phyloP scores from a whole-genome alignment of 2,329 filamentous ascomycete genomes.

The Harringtonia aguacate region DNA sequence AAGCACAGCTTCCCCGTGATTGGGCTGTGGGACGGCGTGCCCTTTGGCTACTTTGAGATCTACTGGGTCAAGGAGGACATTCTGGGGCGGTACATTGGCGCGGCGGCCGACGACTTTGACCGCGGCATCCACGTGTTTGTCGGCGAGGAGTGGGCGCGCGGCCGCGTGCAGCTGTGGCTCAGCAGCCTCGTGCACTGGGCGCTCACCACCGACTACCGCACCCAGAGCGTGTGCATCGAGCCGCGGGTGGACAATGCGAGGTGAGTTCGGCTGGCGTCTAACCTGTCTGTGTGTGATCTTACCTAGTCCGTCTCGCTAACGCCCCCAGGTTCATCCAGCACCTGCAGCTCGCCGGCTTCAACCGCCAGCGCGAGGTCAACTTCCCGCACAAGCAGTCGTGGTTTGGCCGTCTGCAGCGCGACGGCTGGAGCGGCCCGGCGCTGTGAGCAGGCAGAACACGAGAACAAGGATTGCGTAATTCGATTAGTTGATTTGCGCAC shows the following conservation, averaged over 20 bases:
- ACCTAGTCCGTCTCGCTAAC: not conserved
- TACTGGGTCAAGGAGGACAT: conserved; percentile 96
- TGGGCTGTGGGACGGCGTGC: conserved; percentile 86
- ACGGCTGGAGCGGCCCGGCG: conserved; percentile 65
- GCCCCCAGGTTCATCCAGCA: conserved; percentile 58
- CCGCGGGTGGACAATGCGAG: conserved; percentile 84
- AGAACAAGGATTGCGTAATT: not conserved
- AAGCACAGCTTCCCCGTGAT: conserved; percentile 82
- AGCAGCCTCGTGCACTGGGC: conserved; percentile 81
- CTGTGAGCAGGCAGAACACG: conserved; percentile 26
- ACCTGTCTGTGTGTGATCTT: not conserved
- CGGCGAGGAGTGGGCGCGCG: conserved; percentile 85
- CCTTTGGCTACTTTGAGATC: conserved; percentile 94
- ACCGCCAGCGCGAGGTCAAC: conserved; percentile 73
- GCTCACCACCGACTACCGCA: conserved; percentile 66
- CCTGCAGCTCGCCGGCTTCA: conserved; percentile 65
- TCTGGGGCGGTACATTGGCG: conserved; percentile 57
- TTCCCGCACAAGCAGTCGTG: conserved; percentile 92
- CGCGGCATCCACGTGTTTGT: conserved; percentile 81
- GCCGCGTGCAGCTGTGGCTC: conserved; percentile 72
- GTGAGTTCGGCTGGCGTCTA: conserved; percentile 39
- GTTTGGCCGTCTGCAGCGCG: conserved; percentile 68
- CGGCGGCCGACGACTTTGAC: conserved; percentile 62
- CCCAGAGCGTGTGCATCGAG: conserved; percentile 75
- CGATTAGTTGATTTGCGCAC: too few relatives aligned